A percentile compares a stretch with the other conserved stretches of the same genome.
These are phyloP conservation scores for Trametes villosa DNA, from an alignment of 768 basidiomycete genomes.

Conservation along the genomic window DNA sequence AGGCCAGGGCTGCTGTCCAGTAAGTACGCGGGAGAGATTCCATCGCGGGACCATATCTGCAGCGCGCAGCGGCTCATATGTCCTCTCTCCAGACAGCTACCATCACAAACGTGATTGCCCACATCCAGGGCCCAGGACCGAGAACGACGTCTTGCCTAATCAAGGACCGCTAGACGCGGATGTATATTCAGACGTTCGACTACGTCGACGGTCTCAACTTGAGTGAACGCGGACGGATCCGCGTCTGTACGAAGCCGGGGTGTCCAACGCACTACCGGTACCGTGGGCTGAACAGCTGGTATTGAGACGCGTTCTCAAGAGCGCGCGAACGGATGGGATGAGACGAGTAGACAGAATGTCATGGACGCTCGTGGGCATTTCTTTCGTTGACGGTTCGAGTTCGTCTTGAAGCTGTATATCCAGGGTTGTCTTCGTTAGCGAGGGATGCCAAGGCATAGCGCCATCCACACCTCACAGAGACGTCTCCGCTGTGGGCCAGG, in stretches of 20 bases:
- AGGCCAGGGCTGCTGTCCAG: conserved; percentile 5
- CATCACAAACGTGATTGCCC: conserved; percentile 26
- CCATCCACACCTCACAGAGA: too few relatives aligned
- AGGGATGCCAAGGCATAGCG: not conserved
- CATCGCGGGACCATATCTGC: conserved; percentile 16
- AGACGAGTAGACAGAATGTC: too few relatives aligned
- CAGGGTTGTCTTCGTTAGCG: too few relatives aligned
- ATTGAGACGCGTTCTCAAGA: too few relatives aligned
- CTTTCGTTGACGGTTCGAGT: too few relatives aligned
- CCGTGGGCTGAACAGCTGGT: too few relatives aligned
- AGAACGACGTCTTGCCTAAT: not conserved
- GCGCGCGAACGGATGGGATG: too few relatives aligned
- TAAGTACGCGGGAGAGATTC: not conserved
- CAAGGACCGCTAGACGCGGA: not conserved
- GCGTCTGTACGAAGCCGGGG: too few relatives aligned
- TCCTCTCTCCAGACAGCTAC: conserved; percentile 7
- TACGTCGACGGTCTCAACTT: not conserved
- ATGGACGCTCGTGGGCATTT: too few relatives aligned
- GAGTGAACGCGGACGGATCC: not conserved
- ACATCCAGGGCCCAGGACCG: not conserved
- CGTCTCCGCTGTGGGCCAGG: too few relatives aligned
- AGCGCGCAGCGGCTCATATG: not conserved
- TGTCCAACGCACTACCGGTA: too few relatives aligned
- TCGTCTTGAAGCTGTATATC: not conserved
- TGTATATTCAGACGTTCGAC: not conserved